Evolutionary conservation across 768 basidiomycete species (phyloP).

Genomic region (Favolaschia claudopus): DNA sequence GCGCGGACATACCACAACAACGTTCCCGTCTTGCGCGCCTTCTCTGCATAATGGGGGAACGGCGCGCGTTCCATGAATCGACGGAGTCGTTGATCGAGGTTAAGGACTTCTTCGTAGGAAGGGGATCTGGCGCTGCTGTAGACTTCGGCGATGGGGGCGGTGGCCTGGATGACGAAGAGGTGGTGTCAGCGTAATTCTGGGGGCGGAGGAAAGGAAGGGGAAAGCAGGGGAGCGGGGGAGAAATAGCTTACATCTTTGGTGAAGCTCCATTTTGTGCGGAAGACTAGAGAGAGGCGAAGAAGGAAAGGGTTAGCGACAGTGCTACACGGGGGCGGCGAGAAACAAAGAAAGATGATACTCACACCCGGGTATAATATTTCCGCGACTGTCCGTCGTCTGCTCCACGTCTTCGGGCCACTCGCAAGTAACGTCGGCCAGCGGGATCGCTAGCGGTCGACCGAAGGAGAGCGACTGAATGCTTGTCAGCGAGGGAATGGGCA

Average conservation of each 20-base stretch:
- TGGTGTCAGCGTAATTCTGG: neutral
- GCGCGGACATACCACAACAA: conserved; percentile 39
- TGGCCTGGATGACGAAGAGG: conserved; percentile 29
- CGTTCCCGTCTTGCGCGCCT: conserved; percentile 39
- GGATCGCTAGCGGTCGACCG: conserved; percentile 40
- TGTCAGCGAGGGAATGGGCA: neutral
- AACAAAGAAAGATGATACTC: no score
- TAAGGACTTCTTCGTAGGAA: conserved; percentile 49
- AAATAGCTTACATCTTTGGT: no score
- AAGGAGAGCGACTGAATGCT: conserved; percentile 40
- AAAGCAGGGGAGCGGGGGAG: no score
- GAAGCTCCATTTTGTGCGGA: no score
- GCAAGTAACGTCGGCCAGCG: no score
- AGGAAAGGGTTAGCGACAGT: no score
- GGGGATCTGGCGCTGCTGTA: conserved; percentile 48
- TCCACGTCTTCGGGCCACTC: no score
- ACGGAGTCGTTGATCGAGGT: conserved; percentile 50
- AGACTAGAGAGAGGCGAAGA: no score
- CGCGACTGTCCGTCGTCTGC: no score
- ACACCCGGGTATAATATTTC: no score
- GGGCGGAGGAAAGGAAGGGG: neutral
- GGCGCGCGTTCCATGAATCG: conserved; percentile 1
- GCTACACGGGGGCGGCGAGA: no score
- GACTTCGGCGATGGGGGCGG: conserved; percentile 43
- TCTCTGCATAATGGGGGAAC: conserved; percentile 38